These are phyloP conservation scores for Centella asiatica DNA, from an alignment of 129 eudicot species.

Conservation along the genomic window DNA sequence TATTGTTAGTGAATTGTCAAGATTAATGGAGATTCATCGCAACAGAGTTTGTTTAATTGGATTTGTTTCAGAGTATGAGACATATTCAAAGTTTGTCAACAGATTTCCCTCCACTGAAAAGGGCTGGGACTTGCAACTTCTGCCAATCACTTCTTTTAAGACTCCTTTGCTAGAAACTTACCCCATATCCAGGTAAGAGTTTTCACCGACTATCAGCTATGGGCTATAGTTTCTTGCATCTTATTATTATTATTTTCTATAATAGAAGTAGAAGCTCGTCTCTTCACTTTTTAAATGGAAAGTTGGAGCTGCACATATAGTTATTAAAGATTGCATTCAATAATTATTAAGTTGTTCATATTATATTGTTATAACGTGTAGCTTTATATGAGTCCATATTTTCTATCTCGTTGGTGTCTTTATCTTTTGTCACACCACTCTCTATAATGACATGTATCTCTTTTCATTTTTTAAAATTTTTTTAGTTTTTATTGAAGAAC, in stretches of 20 bases:
- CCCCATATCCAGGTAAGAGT: slow-evolving; percentile 71
- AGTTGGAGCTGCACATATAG: neutral
- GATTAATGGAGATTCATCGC: slow-evolving; percentile 28
- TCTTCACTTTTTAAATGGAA: neutral
- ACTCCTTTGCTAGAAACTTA: slow-evolving; percentile 43
- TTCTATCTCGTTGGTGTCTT: no score
- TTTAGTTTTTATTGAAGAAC: no score
- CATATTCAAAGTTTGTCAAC: slow-evolving; percentile 42
- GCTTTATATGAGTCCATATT: no score
- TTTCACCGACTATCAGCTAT: neutral
- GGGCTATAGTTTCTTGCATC: neutral
- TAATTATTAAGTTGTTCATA: neutral
- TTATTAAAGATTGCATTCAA: neutral
- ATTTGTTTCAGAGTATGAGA: slow-evolving; percentile 43
- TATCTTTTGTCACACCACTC: no score
- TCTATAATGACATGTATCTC: no score
- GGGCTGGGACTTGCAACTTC: slow-evolving; percentile 69
- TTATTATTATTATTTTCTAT: neutral
- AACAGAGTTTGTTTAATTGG: slow-evolving; percentile 74
- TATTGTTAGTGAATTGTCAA: slow-evolving; percentile 40
- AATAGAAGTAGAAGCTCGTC: neutral
- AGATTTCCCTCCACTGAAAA: slow-evolving; percentile 52
- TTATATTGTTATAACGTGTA: neutral
- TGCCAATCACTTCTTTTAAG: slow-evolving; percentile 44
- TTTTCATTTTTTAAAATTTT: no score